Conservation (phyloP, 305 asterid species). For the Fraxinus baroniana region DNA sequence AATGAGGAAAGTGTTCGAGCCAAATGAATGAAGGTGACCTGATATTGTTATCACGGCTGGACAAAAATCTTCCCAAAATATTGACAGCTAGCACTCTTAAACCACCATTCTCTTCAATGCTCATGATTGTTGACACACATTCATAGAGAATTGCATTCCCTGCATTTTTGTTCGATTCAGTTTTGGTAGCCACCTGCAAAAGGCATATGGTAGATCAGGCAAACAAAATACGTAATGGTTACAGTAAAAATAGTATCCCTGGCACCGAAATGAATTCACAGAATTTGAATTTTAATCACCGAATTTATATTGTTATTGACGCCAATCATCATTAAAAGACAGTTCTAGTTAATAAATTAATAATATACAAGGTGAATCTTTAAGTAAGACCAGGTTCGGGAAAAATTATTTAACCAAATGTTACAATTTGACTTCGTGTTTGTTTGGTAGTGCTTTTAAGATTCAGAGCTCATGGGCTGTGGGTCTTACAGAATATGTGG, state of each 20-base stretch:
- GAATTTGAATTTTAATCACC: constrained; percentile 15
- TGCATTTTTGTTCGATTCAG: constrained; percentile 93
- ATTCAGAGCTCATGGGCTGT: neutral
- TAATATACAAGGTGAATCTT: neutral
- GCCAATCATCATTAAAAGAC: neutral
- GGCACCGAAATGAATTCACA: neutral
- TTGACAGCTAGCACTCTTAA: constrained; percentile 92
- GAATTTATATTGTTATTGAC: neutral
- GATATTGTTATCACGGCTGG: constrained; percentile 97
- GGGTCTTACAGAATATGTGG: neutral
- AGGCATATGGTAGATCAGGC: constrained; percentile 25
- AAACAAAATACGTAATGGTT: constrained; percentile 21
- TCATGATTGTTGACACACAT: constrained; percentile 92
- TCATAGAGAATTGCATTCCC: constrained; percentile 97
- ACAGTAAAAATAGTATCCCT: constrained; percentile 5
- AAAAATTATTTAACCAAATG: neutral
- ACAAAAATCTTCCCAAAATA: constrained; percentile 96
- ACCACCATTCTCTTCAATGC: constrained; percentile 93
- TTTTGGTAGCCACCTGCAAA: constrained; percentile 90
- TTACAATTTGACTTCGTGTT: neutral
- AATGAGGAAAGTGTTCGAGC: constrained; percentile 17
- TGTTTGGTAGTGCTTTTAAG: neutral
- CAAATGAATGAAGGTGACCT: constrained; percentile 49
- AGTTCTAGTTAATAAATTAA: neutral
- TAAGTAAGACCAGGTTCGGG: neutral